These are phyloP conservation scores for Emmonsiellopsis sp. DNA, from an alignment of 2,329 filamentous ascomycete species.

Conservation along the genomic window DNA sequence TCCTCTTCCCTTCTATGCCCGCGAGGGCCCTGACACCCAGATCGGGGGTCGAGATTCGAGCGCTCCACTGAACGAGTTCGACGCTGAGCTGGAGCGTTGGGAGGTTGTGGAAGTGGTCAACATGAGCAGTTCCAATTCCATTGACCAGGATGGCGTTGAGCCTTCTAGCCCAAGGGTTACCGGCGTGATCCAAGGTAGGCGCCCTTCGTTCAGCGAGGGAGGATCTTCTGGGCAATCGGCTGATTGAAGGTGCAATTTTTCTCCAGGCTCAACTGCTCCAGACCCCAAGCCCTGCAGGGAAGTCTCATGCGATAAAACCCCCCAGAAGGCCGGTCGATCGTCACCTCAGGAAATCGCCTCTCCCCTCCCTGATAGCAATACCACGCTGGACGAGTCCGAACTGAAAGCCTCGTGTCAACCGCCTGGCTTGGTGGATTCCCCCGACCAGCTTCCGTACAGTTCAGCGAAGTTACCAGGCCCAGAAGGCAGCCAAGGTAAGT, in stretches of 20 bases:
- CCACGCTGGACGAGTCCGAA: neutral
- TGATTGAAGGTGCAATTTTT: conserved; percentile 1
- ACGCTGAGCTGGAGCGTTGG: neutral
- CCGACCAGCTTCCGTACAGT: neutral
- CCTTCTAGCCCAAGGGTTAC: neutral
- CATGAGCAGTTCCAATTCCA: neutral
- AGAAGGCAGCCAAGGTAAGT: neutral
- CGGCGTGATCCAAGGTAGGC: conserved; percentile 1
- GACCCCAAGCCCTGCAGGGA: neutral
- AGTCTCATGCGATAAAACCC: neutral
- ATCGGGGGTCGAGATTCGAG: too few relatives aligned
- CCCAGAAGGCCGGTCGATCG: neutral
- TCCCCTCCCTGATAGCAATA: neutral
- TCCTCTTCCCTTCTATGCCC: neutral
- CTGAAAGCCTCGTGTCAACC: neutral
- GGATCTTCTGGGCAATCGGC: neutral
- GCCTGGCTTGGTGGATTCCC: neutral
- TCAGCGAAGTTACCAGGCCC: neutral
- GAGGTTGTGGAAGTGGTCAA: neutral
- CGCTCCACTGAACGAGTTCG: neutral
- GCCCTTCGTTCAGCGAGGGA: neutral
- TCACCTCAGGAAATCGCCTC: conserved; percentile 2
- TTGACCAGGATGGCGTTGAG: neutral
- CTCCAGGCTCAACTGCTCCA: neutral
- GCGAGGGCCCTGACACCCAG: neutral